phyloP scores from a whole-genome alignment of 1,139 yeast species.

The Yamadazyma diddensiae region DNA sequence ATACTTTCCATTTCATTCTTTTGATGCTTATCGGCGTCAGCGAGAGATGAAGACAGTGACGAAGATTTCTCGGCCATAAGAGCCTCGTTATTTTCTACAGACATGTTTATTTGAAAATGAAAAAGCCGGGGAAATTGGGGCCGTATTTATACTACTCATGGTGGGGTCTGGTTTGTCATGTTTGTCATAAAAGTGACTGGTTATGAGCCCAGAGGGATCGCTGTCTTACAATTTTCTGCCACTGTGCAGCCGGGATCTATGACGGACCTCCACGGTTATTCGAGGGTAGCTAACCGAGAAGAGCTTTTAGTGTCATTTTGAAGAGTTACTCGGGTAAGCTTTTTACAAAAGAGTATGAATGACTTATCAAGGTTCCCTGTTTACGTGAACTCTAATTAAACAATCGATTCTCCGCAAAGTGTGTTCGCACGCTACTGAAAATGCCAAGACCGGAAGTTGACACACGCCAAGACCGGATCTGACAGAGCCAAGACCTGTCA shows the following conservation, averaged over 20 bases:
- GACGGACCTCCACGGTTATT: too few species aligned
- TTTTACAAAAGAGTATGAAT: too few species aligned
- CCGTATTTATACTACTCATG: background rate
- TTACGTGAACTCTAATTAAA: too few species aligned
- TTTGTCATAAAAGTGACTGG: too few species aligned
- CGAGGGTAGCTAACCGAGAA: too few species aligned
- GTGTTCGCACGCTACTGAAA: background rate
- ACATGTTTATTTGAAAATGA: background rate
- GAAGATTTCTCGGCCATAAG: constrained; percentile 12
- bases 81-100: constrained; percentile 3
- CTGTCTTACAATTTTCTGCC: too few species aligned
- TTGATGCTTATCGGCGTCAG: constrained; percentile 15
- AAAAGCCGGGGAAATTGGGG: background rate
- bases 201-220: too few species aligned
- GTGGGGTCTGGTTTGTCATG: background rate
- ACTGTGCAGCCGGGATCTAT: too few species aligned
- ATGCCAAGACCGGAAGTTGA: constrained; percentile 1
- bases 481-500: constrained; percentile 5
- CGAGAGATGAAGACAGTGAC: constrained; percentile 17
- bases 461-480: background rate
- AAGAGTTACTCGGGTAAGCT: too few species aligned
- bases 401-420: background rate
- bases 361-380: too few species aligned
- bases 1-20: constrained; percentile 25
- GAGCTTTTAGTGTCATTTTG: too few species aligned